These are phyloP conservation scores for Fusarium nematophilum DNA, from an alignment of 2,329 filamentous ascomycete species.

Conservation along the genomic window DNA sequence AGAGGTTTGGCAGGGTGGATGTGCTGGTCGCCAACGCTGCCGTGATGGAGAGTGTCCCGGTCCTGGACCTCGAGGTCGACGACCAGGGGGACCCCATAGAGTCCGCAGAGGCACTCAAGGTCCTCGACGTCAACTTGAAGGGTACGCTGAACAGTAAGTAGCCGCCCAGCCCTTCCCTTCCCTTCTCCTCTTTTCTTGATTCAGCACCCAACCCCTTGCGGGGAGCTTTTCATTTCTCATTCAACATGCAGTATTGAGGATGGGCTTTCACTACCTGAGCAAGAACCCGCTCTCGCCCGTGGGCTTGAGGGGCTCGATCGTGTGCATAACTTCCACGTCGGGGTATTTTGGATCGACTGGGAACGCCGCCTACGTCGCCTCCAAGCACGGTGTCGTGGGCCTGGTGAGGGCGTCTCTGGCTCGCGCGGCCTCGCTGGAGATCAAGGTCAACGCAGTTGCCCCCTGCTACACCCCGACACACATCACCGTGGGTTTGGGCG, in stretches of 20 bases:
- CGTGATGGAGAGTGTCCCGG: background rate
- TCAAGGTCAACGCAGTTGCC: background rate
- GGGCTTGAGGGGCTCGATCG: constrained; percentile 15
- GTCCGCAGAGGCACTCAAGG: background rate
- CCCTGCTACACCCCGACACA: background rate
- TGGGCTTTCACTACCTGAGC: background rate
- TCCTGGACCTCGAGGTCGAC: constrained; percentile 3
- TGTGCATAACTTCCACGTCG: constrained; percentile 16
- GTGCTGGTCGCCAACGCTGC: background rate
- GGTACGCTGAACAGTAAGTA: constrained; percentile 1
- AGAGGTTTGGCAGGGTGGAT: background rate
- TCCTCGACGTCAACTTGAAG: constrained; percentile 4
- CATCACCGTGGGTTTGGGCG: background rate
- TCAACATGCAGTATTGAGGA: background rate
- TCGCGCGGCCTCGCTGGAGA: background rate
- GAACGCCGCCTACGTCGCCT: constrained; percentile 18
- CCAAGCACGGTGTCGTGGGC: constrained; percentile 23
- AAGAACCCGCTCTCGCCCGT: background rate
- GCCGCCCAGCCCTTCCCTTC: too few species aligned
- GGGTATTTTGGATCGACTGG: constrained; percentile 25
- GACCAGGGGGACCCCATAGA: background rate
- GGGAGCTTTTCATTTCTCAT: too few species aligned
- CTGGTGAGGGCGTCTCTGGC: constrained; percentile 4
- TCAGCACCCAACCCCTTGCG: too few species aligned
- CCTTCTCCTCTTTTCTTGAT: too few species aligned